phyloP scores from a whole-genome alignment of 805 yeast genomes.

The Ogataea philodendri region DNA sequence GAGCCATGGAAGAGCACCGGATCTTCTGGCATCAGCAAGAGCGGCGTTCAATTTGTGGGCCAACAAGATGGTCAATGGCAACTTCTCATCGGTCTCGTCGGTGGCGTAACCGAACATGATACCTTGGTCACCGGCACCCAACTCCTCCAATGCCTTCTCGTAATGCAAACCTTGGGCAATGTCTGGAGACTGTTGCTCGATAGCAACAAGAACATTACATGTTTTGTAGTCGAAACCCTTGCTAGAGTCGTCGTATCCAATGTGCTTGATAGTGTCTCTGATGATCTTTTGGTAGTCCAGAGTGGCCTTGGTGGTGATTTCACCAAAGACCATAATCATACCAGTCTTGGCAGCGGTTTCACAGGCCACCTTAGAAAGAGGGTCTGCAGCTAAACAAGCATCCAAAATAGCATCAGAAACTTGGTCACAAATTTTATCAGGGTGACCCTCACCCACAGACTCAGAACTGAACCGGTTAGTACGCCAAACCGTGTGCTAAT shows the following conservation, averaged over 20 bases:
- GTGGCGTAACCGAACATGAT: conserved; percentile 99
- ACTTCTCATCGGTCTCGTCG: conserved; percentile 96
- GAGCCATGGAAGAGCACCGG: conserved; percentile 91
- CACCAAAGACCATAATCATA: conserved; percentile 99
- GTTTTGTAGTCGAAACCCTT: conserved; percentile 99
- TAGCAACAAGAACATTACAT: conserved; percentile 97
- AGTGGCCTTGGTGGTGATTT: conserved; percentile 94
- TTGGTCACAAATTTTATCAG: conserved; percentile 97
- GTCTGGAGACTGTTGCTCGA: conserved; percentile 99
- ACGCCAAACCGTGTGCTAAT: background rate
- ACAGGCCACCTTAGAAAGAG: conserved; percentile 97
- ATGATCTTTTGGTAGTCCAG: conserved; percentile 96
- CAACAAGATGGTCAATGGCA: conserved; percentile 91
- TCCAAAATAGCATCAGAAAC: conserved; percentile 97
- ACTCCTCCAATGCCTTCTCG: conserved; percentile 91
- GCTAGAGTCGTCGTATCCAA: conserved; percentile 93
- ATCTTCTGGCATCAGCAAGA: conserved; percentile 95
- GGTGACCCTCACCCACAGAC: conserved; percentile 94
- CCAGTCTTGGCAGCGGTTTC: conserved; percentile 99
- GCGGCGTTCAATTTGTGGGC: conserved; percentile 97
- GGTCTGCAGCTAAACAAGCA: conserved; percentile 94
- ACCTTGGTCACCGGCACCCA: conserved; percentile 99
- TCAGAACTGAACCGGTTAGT: conserved; percentile 59
- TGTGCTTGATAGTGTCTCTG: conserved; percentile 97
- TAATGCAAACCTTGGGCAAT: conserved; percentile 99